A percentile compares a stretch with the other conserved stretches of the same genome.
These are phyloP conservation scores for Lenzites betulinus DNA, from an alignment of 768 basidiomycete species.

Conservation along the genomic window DNA sequence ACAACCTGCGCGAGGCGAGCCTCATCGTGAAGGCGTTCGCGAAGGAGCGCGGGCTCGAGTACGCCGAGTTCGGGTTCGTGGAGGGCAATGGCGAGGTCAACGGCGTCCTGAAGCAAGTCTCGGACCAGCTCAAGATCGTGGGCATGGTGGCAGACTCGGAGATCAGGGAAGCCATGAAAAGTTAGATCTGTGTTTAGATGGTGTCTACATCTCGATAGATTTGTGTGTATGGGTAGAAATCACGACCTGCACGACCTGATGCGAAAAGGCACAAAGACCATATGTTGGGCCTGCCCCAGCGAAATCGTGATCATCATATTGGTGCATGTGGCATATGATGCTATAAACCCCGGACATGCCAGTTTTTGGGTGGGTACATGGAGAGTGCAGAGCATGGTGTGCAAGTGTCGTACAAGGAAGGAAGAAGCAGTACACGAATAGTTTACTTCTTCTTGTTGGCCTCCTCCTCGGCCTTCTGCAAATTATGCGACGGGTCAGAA, in stretches of 20 bases:
- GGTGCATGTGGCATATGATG: conserved; percentile 39
- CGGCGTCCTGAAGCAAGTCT: conserved; percentile 80
- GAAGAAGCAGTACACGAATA: conserved; percentile 24
- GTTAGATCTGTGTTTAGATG: background rate
- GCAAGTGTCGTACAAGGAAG: conserved; percentile 20
- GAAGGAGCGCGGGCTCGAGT: conserved; percentile 78
- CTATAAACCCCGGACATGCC: conserved; percentile 33
- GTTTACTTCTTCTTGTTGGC: conserved; percentile 87
- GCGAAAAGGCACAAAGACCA: no score
- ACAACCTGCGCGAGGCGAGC: conserved; percentile 86
- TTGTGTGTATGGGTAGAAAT: no score
- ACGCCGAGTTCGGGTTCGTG: conserved; percentile 90
- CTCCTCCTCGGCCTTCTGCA: conserved; percentile 88
- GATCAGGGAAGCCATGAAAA: conserved; percentile 61
- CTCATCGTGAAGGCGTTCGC: conserved; percentile 86
- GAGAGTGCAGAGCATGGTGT: conserved; percentile 27
- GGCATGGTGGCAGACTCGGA: conserved; percentile 80
- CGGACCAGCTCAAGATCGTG: conserved; percentile 83
- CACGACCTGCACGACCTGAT: no score
- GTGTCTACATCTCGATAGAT: no score
- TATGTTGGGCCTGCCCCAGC: conserved; percentile 8
- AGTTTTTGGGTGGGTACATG: conserved; percentile 40
- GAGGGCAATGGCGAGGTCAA: conserved; percentile 85
- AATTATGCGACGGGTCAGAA: conserved; percentile 11
- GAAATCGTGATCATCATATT: conserved; percentile 27